phyloP scores from a whole-genome alignment of 2,329 filamentous ascomycete species.

The Colletotrichum lupini region DNA sequence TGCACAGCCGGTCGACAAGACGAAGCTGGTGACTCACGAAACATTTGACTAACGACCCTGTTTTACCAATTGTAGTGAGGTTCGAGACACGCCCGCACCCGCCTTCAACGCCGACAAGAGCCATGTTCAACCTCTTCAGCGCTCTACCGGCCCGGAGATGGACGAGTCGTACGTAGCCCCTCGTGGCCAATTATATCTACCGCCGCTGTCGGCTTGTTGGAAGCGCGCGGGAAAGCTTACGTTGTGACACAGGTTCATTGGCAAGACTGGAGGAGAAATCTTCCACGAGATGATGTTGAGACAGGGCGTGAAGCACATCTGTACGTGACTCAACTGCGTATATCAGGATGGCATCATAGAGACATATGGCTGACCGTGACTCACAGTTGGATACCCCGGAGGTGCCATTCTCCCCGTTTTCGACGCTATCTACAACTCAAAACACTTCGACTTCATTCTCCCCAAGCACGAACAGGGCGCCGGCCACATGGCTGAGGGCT shows the following conservation, averaged over 20 bases:
- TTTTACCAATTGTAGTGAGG: slow-evolving; percentile 53
- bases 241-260: slow-evolving; percentile 76
- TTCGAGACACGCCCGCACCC: slow-evolving; percentile 71
- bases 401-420: slow-evolving; percentile 98
- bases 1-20: neutral
- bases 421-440: slow-evolving; percentile 98
- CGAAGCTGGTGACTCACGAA: slow-evolving; percentile 14
- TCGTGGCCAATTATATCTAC: slow-evolving; percentile 27
- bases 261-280: slow-evolving; percentile 94
- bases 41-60: slow-evolving; percentile 38
- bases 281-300: slow-evolving; percentile 99
- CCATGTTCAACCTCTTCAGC: slow-evolving; percentile 78
- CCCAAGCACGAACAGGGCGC: slow-evolving; percentile 97
- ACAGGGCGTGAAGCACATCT: slow-evolving; percentile 92
- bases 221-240: slow-evolving; percentile 7
- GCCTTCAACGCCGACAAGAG: slow-evolving; percentile 65
- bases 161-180: slow-evolving; percentile 78
- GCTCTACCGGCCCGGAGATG: slow-evolving; percentile 70
- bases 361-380: slow-evolving; percentile 24
- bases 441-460: slow-evolving; percentile 95
- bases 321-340: slow-evolving; percentile 64
- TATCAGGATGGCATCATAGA: neutral
- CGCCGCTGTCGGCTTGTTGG: slow-evolving; percentile 24
- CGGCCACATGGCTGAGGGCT: slow-evolving; percentile 98
- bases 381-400: slow-evolving; percentile 85